Evolutionary conservation across 2,329 filamentous ascomycete genomes (phyloP), one percentile per base, ranked within the genome.

Genomic region (Calonectria leucothoes): DNA sequence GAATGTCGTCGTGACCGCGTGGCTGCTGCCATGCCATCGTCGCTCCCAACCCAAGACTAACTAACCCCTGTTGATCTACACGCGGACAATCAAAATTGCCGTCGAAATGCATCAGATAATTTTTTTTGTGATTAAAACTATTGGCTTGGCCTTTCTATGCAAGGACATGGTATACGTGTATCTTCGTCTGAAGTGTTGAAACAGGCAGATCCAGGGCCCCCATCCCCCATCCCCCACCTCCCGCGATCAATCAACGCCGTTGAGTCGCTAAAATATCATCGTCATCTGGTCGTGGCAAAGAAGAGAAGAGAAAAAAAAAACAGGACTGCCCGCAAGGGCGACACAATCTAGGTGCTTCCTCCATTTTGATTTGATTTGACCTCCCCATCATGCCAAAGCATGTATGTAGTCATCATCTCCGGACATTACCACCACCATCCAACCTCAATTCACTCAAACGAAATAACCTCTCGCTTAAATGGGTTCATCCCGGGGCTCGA

Each of bases 401-500:
- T n/a, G n/a, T 51, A 61, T 51, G 31, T 31, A 63, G 25, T 29
- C 20, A 49, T 42, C 31, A 49, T 29, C 8, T 68, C 45, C 31
- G 35, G 55, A 33, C 12, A 39, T 20, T 59, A 63, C 61, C 25
- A 59, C 31, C 55, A 63, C 61, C 25, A 59, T 35, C 55, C 55
- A 59, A 59, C 55, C 20, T 29, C 5, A 15, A 39, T 25, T 59
- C 14, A 25, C 33, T 59, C 31, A 39, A 59, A 59, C 55, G 33
- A 64, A 45, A 64, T 64, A 42, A 25, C 35, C 59, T 64, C 59
- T 64, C 59, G 20, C 35, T 75, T 78, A 94, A 74, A 94, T 94
- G 14, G 93, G 93, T 85, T 95, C 93, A 77, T 95, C 93, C 57
- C 93, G 86, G 17, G 93, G 93, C 86, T 95, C 93, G 81, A 96